These are phyloP conservation scores for Beauveria sp. DNA, from an alignment of 2,329 filamentous ascomycete genomes.

Conservation along the genomic window DNA sequence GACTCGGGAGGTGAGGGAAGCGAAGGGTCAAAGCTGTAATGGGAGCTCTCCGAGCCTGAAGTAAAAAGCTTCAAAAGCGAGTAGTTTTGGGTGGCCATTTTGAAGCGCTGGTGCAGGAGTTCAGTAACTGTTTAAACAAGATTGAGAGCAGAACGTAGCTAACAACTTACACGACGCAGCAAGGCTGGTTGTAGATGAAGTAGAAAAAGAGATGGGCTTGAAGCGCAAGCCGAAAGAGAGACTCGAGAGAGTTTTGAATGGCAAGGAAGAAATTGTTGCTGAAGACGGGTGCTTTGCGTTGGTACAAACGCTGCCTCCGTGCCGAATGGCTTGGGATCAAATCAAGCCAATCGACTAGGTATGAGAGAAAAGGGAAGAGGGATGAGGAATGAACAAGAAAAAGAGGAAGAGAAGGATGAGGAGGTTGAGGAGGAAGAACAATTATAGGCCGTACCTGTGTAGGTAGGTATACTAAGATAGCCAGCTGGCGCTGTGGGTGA, in stretches of 20 bases:
- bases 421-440: background rate
- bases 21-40: background rate
- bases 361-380: background rate
- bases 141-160: background rate
- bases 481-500: background rate
- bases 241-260: no score
- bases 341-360: background rate
- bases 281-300: background rate
- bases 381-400: background rate
- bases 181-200: background rate
- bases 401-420: background rate
- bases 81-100: background rate
- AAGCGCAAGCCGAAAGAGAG: background rate
- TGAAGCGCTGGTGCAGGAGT: background rate
- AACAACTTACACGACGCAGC: background rate
- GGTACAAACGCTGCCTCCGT: background rate
- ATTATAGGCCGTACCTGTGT: no score
- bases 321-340: conserved; percentile 2
- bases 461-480: background rate
- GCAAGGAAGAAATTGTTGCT: background rate
- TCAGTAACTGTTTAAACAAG: background rate
- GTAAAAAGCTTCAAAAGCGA: conserved; percentile 1
- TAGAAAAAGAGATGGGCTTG: background rate
- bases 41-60: background rate
- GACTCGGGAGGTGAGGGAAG: background rate